Evolutionary conservation across 768 basidiomycete genomes (phyloP), one percentile per base, ranked within the genome.

Genomic region (Grammothele lineata): DNA sequence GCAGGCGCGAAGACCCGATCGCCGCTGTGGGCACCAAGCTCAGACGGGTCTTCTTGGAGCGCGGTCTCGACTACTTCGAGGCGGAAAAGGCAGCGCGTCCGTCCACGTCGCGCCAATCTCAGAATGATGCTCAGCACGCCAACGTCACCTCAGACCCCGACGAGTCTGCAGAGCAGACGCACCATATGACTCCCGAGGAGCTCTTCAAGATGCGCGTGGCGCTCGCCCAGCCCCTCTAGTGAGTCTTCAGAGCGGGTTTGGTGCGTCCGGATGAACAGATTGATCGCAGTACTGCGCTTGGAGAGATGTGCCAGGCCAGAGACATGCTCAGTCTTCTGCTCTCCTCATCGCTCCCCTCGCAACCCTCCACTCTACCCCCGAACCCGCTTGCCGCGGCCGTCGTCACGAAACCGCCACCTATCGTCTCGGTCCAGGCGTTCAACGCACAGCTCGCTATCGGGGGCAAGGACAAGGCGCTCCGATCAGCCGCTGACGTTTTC

Each of bases 291-390:
- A 76, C 82, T 50, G 86, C 88, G 22, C 66, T 83, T 38, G 87
- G 87, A 46, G 90, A 92, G 64, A 85, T 92, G 77, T 75, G 78
- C 6, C 81, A 83, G 45, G 87, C 87, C 9, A 77, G 76, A 54
- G 86, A 89, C 51, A 70, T 92, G 19, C 66, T 92, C 23, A 68
- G 74, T 19, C 70, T 80, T 22, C 66, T 91, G 12, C 66, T 89
- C 12, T 67, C 74, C 9, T 53, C 70, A 6, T 51, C 70, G 5
- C 45, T 57, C 12, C 65, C 74, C 24, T 66, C 70, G 27, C 67
- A 50, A 23, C 45, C 47, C 12, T 23, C 44, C 5, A 33, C 57
- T 5, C 42, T 53, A 12, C 51, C 51, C 0, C 46, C 51, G 4
- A 37, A 67, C 23, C 60, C 68, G 14, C 69, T 89, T 11, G 77